Evolutionary conservation across 2,329 filamentous ascomycete species (phyloP), one percentile per base, ranked within the genome.

Genomic region (Colletotrichum scovillei): DNA sequence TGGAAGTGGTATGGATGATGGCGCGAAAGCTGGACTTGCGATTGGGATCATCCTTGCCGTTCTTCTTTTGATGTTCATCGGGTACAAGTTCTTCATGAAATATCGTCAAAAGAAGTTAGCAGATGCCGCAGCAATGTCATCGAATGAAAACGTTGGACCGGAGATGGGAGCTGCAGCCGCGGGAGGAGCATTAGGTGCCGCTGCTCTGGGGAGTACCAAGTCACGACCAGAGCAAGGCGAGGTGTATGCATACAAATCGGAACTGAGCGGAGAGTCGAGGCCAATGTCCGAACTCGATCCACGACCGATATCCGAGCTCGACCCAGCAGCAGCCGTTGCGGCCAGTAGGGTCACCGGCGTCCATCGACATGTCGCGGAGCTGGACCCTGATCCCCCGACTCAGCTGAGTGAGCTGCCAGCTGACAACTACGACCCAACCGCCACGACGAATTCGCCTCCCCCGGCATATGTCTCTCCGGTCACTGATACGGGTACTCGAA

Each of bases 1-100:
- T 4, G 26, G 22, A 5, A 32, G 32, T 2, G 70, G 71, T 8
- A 26, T 73, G 19, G 71, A 73, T 8, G 14, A 56, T 22, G 71
- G 71, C 8, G 49, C 71, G 8, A 73, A 73, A 14, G 71, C 71
- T 5, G 71, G 71, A 9, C 35, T 73, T 22, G 71, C 71, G 12
- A 73, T 73, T 35, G 71, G 71, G 0, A 57, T 71, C 16, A 42
- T 71, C 0, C 56, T 73, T 2, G 71, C 71, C 1, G 56, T 66
- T 3, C 26, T 71, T 3, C 42, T 73, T 4, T 19, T 71, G 19
- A 52, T 73, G 2, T 71, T 73, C 24, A 65, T 71, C 1, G 58
- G 60, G 2, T 73, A 69, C 56, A 66, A 71, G 49, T 30, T 70
- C 46, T 57, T 71, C 28, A 35, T 46, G 49, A 64, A 52, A 35